Percentiles rank a stretch among this genome's conserved stretches.
These are phyloP conservation scores for Halophytophthora polymorphica DNA, from an alignment of 352 stramenopile genomes.

Conservation along the genomic window DNA sequence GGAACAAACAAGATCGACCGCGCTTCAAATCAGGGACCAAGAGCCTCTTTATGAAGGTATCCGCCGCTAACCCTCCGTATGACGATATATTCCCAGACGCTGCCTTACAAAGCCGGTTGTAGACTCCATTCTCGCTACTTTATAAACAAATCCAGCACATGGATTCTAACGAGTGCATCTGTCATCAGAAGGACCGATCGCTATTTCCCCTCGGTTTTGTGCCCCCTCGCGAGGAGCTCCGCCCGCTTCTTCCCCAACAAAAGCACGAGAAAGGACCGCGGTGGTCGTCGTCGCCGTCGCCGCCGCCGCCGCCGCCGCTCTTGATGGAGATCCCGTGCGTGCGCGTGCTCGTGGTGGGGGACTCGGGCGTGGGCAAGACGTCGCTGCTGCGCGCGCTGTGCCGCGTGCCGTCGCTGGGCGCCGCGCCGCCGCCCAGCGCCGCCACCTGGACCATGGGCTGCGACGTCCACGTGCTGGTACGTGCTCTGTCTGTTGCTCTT, in stretches of 20 bases:
- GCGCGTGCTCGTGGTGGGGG: conserved; percentile 77
- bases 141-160: too few relatives aligned
- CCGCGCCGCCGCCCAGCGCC: conserved; percentile 13
- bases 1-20: neutral
- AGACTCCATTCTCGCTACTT: too few relatives aligned
- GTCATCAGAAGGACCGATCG: too few relatives aligned
- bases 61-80: neutral
- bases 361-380: conserved; percentile 86
- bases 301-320: conserved; percentile 29
- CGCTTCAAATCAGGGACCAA: neutral
- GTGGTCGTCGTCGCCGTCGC: too few relatives aligned
- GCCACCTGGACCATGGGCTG: conserved; percentile 79
- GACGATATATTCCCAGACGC: neutral
- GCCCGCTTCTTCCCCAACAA: too few relatives aligned
- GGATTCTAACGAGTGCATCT: too few relatives aligned
- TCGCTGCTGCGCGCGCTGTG: conserved; percentile 67
- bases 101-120: too few relatives aligned
- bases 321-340: conserved; percentile 73
- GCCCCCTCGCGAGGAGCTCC: too few relatives aligned
- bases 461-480: conserved; percentile 72
- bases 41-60: neutral
- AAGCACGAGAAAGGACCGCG: too few relatives aligned
- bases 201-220: too few relatives aligned
- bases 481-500: conserved; percentile 4
- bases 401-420: conserved; percentile 16